Evolutionary conservation across 768 basidiomycete species (phyloP).

Genomic region (Dictyophora rubrovolvata): DNA sequence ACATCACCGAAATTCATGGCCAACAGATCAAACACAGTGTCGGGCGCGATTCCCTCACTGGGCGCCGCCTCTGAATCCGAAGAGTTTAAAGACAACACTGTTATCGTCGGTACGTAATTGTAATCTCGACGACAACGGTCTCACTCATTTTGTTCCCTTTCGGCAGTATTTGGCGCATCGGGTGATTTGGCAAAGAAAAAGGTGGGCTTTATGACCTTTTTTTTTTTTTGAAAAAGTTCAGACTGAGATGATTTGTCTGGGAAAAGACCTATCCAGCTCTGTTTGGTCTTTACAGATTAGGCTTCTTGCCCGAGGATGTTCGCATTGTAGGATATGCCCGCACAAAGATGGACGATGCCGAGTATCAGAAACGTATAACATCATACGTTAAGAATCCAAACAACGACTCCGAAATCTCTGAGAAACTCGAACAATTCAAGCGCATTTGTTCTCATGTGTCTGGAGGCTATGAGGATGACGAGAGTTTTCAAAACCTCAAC

Average conservation of each 20-base stretch:
- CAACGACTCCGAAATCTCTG: conserved; percentile 45
- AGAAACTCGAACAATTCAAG: conserved; percentile 78
- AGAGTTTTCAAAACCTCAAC: conserved; percentile 68
- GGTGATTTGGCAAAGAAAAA: conserved; percentile 99
- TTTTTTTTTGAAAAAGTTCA: neutral
- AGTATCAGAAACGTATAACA: conserved; percentile 76
- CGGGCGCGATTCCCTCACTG: conserved; percentile 89
- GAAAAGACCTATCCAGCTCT: conserved; percentile 88
- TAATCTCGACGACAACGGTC: conserved; percentile 10
- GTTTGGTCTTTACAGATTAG: conserved; percentile 76
- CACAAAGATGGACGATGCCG: conserved; percentile 82
- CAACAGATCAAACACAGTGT: conserved; percentile 32
- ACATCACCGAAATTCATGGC: conserved; percentile 23
- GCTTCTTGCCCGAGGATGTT: conserved; percentile 70
- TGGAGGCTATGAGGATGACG: conserved; percentile 80
- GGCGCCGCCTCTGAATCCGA: conserved; percentile 57
- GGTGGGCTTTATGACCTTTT: conserved; percentile 29
- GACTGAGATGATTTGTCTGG: neutral
- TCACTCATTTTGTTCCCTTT: conserved; percentile 10
- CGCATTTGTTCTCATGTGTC: conserved; percentile 68
- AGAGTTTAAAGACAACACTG: conserved; percentile 75
- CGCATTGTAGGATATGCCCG: conserved; percentile 96
- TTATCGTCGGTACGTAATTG: conserved; percentile 65
- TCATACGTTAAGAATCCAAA: conserved; percentile 77
- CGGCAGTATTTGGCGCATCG: conserved; percentile 82